These are phyloP conservation scores for Penicillium concentricum DNA, from an alignment of 2,329 filamentous ascomycete species.

Conservation along the genomic window DNA sequence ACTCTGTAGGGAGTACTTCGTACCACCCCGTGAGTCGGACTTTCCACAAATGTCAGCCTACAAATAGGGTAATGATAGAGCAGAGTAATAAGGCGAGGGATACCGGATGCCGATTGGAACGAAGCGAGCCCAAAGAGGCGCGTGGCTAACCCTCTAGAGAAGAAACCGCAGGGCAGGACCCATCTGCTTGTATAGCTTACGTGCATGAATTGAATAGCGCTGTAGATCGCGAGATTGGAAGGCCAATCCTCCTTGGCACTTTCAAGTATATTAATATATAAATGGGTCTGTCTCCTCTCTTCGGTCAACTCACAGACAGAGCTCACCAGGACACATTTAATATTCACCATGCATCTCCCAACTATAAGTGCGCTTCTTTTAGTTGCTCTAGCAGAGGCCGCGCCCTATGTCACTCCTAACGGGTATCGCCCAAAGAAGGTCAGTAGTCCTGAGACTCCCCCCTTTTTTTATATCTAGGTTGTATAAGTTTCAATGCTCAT, in stretches of 20 bases:
- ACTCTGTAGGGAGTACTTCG: too few relatives aligned
- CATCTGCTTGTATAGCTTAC: not conserved
- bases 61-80: slow-evolving; percentile 10
- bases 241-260: not conserved
- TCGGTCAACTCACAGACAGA: not conserved
- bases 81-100: slow-evolving; percentile 16
- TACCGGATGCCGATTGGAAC: slow-evolving; percentile 26
- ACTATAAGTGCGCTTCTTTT: not conserved
- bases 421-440: not conserved
- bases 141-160: slow-evolving; percentile 30
- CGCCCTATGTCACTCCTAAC: not conserved
- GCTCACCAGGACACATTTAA: too few relatives aligned
- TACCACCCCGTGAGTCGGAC: not conserved
- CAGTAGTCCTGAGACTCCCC: not conserved
- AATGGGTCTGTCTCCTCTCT: not conserved
- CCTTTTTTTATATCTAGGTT: not conserved
- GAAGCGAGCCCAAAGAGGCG: slow-evolving; percentile 31
- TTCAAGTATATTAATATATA: not conserved
- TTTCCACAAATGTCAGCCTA: slow-evolving; percentile 2
- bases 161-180: slow-evolving; percentile 16
- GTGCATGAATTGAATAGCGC: not conserved
- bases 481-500: not conserved
- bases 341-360: slow-evolving; percentile 1
- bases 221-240: not conserved
- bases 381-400: not conserved